Evolutionary conservation across 805 yeast species (phyloP).

Genomic region (Candida adriatica): DNA sequence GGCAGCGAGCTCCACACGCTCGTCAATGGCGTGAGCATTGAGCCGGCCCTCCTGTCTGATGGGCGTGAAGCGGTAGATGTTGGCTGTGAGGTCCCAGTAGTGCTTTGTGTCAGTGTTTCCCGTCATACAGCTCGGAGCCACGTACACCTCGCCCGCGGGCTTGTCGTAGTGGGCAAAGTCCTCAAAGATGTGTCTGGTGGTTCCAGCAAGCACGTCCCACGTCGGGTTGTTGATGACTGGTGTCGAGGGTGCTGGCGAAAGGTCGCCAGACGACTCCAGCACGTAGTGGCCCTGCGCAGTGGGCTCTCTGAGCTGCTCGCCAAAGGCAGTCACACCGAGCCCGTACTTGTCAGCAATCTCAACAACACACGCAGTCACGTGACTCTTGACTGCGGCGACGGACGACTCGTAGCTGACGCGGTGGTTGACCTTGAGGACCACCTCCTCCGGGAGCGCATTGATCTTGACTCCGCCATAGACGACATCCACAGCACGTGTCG

Average conservation of each 20-base stretch:
- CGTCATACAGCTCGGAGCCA: slow-evolving; percentile 57
- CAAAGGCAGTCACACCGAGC: slow-evolving; percentile 9
- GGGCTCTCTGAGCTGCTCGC: slow-evolving; percentile 2
- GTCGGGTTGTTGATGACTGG: slow-evolving; percentile 31
- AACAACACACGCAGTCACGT: slow-evolving; percentile 6
- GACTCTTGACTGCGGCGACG: slow-evolving; percentile 24
- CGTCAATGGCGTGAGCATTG: slow-evolving; percentile 52
- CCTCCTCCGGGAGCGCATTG: slow-evolving; percentile 65
- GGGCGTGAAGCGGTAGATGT: slow-evolving; percentile 52
- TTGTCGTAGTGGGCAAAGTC: slow-evolving; percentile 24
- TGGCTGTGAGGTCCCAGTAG: slow-evolving; percentile 55
- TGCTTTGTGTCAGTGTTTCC: slow-evolving; percentile 68
- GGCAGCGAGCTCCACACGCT: slow-evolving; percentile 33
- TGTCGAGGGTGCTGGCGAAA: slow-evolving; percentile 12
- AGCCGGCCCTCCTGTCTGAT: slow-evolving; percentile 25
- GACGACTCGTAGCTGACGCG: slow-evolving; percentile 55
- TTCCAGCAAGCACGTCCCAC: slow-evolving; percentile 53
- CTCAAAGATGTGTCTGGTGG: slow-evolving; percentile 47
- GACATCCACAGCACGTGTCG: slow-evolving; percentile 21
- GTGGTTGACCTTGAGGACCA: slow-evolving; percentile 48
- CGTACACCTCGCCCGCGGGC: slow-evolving; percentile 22
- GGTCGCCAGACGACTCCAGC: slow-evolving; percentile 5
- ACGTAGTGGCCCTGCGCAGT: slow-evolving; percentile 6
- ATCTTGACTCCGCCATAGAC: slow-evolving; percentile 68
- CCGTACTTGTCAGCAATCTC: slow-evolving; percentile 9